Conservation (phyloP, 2,329 filamentous ascomycete species). For the Alternaria infectoria region DNA sequence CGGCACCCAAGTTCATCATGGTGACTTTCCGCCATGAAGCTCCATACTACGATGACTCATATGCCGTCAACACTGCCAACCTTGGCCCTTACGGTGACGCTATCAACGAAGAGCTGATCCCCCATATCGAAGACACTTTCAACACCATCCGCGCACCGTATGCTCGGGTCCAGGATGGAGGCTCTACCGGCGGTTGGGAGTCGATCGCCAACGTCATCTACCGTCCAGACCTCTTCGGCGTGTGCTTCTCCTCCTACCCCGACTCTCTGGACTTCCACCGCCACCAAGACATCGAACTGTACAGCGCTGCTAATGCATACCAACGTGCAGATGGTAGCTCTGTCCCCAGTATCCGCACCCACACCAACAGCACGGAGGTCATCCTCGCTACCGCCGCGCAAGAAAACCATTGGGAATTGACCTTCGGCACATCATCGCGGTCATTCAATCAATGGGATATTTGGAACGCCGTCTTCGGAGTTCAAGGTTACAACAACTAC, state of each 20-base stretch:
- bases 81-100: slow-evolving; percentile 50
- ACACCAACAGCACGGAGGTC: slow-evolving; percentile 34
- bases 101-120: slow-evolving; percentile 50
- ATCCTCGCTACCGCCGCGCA: slow-evolving; percentile 33
- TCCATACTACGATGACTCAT: slow-evolving; percentile 49
- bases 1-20: slow-evolving; percentile 46
- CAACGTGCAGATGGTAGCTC: slow-evolving; percentile 33
- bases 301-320: slow-evolving; percentile 40
- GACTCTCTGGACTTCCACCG: slow-evolving; percentile 48
- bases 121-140: slow-evolving; percentile 42
- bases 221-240: slow-evolving; percentile 48
- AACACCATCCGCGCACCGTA: slow-evolving; percentile 46
- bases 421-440: slow-evolving; percentile 44
- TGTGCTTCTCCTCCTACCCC: slow-evolving; percentile 47
- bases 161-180: slow-evolving; percentile 48
- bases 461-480: slow-evolving; percentile 49
- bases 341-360: slow-evolving; percentile 40
- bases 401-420: slow-evolving; percentile 50
- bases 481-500: slow-evolving; percentile 47
- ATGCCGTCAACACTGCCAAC: slow-evolving; percentile 50
- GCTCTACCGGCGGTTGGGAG: slow-evolving; percentile 49
- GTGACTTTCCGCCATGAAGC: slow-evolving; percentile 49
- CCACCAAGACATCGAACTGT: slow-evolving; percentile 48
- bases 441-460: slow-evolving; percentile 47
- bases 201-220: slow-evolving; percentile 46